Base-by-base conservation (phyloP, 169 alveolate species). In the Plasmodium knowlesi region DNA sequence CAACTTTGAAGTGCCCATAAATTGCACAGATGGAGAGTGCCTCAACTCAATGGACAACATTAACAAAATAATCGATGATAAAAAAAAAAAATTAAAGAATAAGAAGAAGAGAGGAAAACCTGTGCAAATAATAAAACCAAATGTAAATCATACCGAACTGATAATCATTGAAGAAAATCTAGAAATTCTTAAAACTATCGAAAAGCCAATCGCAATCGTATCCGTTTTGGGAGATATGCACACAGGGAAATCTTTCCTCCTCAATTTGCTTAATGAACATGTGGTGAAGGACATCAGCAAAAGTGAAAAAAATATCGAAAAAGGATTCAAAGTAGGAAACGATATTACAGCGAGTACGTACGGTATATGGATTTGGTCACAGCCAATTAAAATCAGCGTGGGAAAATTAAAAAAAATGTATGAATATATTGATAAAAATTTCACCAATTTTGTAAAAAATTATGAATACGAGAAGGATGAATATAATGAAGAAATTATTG, bases 281-380 rank as follows among this genome's bases (percentile, higher is more conserved):
- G 83, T 88, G 6, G 72, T 96, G 28, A 79, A 90, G 72, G 96
- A 88, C 41, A 39, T 90, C 19, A 92, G 82, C 39, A 91, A 89
- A 41, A 67, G 94, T 32, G 70, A 92, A 34, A 83, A 78, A 74
- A 54, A n/a, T 94, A 53, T 80, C 57, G 90, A 79, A 92, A 81
- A 67, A n/a, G 97, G 96, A 16, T 96, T 96, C 78, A 81, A 91
- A 32, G 96, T 95, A 39, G 93, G 95, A 12, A 92, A 85, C 50
- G 83, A 92, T 46, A 93, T 95, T 28, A 84, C 94, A 10, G 96
- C 97, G 5, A 94, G 95, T 43, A 96, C 97, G 6, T 82, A 83
- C 32, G 97, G 97, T 39, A 96, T 96, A 80, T 96, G 97, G 97
- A 91, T 95, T 80, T 96, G 96, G 96, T 94, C 97, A 3, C 92